These are phyloP conservation scores for Ophiostoma perfectum DNA, from an alignment of 2,329 filamentous ascomycete genomes.

Conservation along the genomic window DNA sequence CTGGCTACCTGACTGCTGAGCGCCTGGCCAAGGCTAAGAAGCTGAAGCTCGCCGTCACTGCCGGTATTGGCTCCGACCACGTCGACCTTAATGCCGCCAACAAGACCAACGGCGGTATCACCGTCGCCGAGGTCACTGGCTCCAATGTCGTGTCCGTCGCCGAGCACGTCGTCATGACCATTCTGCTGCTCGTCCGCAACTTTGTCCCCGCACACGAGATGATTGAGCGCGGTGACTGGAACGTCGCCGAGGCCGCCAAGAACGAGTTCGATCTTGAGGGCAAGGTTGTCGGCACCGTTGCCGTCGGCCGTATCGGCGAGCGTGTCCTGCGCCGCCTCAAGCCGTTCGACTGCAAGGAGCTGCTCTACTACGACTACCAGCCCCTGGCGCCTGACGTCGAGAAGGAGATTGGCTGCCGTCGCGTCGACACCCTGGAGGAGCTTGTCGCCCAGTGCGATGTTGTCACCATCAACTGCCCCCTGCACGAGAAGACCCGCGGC, in stretches of 20 bases:
- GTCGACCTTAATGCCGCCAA: conserved; percentile 96
- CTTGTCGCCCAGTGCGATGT: conserved; percentile 91
- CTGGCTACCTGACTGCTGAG: conserved; percentile 93
- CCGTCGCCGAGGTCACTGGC: conserved; percentile 94
- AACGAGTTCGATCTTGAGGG: conserved; percentile 96
- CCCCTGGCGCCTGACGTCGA: conserved; percentile 78
- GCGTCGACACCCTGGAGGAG: conserved; percentile 85
- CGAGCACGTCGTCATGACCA: conserved; percentile 99
- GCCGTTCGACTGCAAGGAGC: conserved; percentile 98
- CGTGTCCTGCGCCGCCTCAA: conserved; percentile 93
- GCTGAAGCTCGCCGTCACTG: conserved; percentile 93
- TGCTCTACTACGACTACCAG: conserved; percentile 99
- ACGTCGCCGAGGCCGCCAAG: conserved; percentile 94
- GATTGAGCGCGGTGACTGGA: conserved; percentile 83
- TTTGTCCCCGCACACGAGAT: conserved; percentile 96
- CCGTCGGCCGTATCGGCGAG: conserved; percentile 95
- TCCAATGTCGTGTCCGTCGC: conserved; percentile 98
- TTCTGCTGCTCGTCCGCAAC: conserved; percentile 92
- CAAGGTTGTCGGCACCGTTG: conserved; percentile 97
- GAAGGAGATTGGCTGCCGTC: conserved; percentile 90
- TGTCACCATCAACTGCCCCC: conserved; percentile 98
- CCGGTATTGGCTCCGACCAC: conserved; percentile 97
- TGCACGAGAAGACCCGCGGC: conserved; percentile 95
- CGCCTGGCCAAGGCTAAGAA: conserved; percentile 98
- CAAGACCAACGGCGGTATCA: conserved; percentile 96